These are phyloP conservation scores for Solanum rostratum DNA, from an alignment of 257 asterid genomes.

Conservation along the genomic window DNA sequence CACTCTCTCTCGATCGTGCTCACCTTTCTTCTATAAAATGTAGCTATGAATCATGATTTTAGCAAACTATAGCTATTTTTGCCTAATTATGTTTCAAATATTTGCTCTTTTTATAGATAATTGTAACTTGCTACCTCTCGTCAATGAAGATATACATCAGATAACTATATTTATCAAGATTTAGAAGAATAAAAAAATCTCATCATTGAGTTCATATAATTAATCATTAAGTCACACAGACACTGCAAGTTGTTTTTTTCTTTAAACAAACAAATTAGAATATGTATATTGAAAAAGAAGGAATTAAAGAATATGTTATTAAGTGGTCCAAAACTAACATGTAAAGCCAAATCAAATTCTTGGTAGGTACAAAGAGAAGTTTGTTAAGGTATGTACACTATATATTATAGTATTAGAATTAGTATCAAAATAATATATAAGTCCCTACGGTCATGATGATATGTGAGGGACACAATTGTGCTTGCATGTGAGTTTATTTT, in stretches of 20 bases:
- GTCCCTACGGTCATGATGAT: slow-evolving; percentile 40
- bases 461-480: slow-evolving; percentile 31
- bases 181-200: background rate
- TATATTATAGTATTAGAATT: background rate
- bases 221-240: background rate
- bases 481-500: slow-evolving; percentile 27
- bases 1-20: too few relatives aligned
- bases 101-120: too few relatives aligned
- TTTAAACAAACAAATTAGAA: background rate
- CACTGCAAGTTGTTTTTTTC: background rate
- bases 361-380: slow-evolving; percentile 15
- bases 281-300: background rate
- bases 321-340: background rate
- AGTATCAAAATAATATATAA: background rate
- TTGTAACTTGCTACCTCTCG: too few relatives aligned
- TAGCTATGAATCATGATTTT: too few relatives aligned
- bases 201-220: background rate
- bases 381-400: background rate
- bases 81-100: too few relatives aligned
- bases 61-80: too few relatives aligned
- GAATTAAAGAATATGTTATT: background rate
- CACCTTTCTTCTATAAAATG: too few relatives aligned
- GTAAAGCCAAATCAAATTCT: background rate
- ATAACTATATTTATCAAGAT: background rate
- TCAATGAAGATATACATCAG: background rate